Evolutionary conservation across 2,329 filamentous ascomycete species (phyloP), one percentile per base, ranked within the genome.

Genomic region (Neonectria punicea): DNA sequence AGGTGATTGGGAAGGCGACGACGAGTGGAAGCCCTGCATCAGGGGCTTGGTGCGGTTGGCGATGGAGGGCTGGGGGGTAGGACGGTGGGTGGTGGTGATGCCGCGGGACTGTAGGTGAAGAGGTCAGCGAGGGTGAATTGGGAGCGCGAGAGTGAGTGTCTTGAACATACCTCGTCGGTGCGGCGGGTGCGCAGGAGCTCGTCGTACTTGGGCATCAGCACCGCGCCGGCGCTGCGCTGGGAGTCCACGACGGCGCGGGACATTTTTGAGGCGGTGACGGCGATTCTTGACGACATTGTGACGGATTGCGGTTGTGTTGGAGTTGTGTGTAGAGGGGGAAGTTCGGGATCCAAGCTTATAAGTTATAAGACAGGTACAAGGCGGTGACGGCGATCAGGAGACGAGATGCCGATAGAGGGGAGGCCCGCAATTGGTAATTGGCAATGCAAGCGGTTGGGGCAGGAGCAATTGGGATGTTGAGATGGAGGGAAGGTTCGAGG

Each of bases 1-100:
- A 11, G 77, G 71, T 14, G 36, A 8, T 20, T 81, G 76, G 3
- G 82, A 78, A 16, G 84, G 76, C 7, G 83, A 77, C 18, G 84
- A 82, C 22, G 83, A 83, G 72, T 81, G 80, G 81, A 90, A 90
- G 74, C 85, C 87, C 80, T 90, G 88, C 88, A 90, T 90, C 61
- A 90, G 79, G 44, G 87, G 88, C 73, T 85, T 80, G 63, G 79
- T 79, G 69, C 82, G 83, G 74, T 79, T 77, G 75, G 79, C 70
- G 71, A 82, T 76, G 65, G 83, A 78, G 66, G 81, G 80, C 61
- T 81, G 80, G 25, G 82, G 80, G 9, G 81, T 81, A 53, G 84
- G 83, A 58, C 83, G 82, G 74, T 85, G 83, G 61, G 81, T 79
- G 65, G 83, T 84, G 58, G 81, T 81, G 67, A 85, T 78, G 39